Base-by-base conservation (phyloP, 805 yeast species). In the Kodamaea sagamina region DNA sequence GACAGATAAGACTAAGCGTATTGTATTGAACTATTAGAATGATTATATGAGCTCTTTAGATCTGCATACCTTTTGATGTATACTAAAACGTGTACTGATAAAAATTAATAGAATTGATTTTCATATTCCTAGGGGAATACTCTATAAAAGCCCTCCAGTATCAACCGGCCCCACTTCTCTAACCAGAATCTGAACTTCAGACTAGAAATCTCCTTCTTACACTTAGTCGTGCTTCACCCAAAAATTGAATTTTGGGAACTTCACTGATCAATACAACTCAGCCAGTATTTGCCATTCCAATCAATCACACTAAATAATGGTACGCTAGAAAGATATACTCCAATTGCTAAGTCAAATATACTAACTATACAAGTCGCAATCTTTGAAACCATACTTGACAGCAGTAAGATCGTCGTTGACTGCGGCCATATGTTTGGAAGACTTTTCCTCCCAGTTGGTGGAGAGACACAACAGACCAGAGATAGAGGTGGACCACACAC, bases 391-490 rank as follows among this genome's bases (percentile, higher is more conserved):
- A 47, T 93, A 93, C 58, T 77, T 93, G 42, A 83, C 87, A 6
- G 97, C 97, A 1, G 99, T 93, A 28, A 84, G 98, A 64, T 79
- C 85, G 44, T 89, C 98, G 21, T 77, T 93, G 53, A 88, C 95
- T 19, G 97, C 97, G 7, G 96, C 98, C 5, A 74, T 93, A 32
- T 88, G 96, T 56, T 74, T 93, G 50, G 92, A 89, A 61, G 90
- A 90, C 69, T 93, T 93, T 62, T 85, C 97, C 24, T 93, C 98
- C 6, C 97, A 92, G 66, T 77, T 86, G 44, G 97, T 86, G 15
- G 99, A 93, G 70, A 86, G 99, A 67, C 99, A 93, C 74, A 93
- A 92, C 69, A 79, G 92, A 52, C 99, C 99, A 3, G 99, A 93
- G 64, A 85, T 93, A 40, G 99, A 93, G 65, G 90, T 86, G 13